Conservation (phyloP, 139 green algal species). For the Edaphochlamys debaryana region DNA sequence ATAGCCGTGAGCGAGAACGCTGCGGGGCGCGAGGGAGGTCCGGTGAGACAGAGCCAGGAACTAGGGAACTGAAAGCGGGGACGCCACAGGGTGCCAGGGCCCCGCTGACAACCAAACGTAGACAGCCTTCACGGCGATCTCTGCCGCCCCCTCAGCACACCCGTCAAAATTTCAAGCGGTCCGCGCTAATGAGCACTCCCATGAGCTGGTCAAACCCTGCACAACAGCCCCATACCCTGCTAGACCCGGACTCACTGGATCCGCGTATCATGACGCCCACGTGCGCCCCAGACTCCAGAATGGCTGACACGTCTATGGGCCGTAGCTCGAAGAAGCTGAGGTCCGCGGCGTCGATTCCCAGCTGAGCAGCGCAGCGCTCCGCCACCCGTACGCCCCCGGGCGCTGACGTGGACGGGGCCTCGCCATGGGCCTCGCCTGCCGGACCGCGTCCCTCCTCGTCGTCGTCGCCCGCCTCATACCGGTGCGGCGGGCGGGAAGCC, state of each 20-base stretch:
- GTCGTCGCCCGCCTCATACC: background rate
- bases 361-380: conserved; percentile 5
- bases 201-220: too few species aligned
- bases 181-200: too few species aligned
- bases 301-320: background rate
- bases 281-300: background rate
- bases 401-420: background rate
- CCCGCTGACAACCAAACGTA: too few species aligned
- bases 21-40: too few species aligned
- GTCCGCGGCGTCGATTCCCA: conserved; percentile 3
- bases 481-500: too few species aligned
- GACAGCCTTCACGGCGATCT: too few species aligned
- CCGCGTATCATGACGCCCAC: conserved; percentile 30
- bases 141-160: too few species aligned
- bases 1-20: conserved; percentile 23
- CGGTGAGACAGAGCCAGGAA: too few species aligned
- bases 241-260: background rate
- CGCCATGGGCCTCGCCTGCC: background rate
- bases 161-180: too few species aligned
- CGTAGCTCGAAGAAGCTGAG: conserved; percentile 25
- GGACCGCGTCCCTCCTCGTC: background rate
- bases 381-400: background rate
- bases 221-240: too few species aligned
- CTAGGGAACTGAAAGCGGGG: too few species aligned
- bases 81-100: too few species aligned